Conservation (phyloP, 306 rosid species). For the Cucurbita ficifolia region DNA sequence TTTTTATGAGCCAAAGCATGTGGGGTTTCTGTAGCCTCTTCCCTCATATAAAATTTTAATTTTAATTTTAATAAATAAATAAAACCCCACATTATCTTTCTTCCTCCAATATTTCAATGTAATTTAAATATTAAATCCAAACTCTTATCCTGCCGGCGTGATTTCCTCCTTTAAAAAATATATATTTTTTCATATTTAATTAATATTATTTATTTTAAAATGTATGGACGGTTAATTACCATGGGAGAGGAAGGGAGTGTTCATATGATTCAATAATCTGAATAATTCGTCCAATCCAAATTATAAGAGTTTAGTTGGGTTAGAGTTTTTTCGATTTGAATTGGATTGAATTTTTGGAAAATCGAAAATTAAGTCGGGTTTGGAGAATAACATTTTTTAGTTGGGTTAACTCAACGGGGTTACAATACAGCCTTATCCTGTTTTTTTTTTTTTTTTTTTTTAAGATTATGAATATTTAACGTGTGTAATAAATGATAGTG, state of each 20-base stretch:
- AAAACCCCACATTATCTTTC: neutral
- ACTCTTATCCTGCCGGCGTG: neutral
- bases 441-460: too few species aligned
- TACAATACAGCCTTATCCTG: too few species aligned
- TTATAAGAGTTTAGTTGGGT: too few species aligned
- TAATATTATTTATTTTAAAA: neutral
- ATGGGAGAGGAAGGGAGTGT: neutral
- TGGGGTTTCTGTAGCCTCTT: neutral
- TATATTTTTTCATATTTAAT: neutral
- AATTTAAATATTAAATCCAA: neutral
- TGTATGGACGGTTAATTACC: neutral
- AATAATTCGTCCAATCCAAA: too few species aligned
- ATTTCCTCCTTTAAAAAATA: neutral
- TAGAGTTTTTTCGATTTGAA: too few species aligned
- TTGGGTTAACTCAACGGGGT: too few species aligned
- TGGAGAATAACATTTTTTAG: too few species aligned
- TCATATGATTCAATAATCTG: too few species aligned
- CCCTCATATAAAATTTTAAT: neutral
- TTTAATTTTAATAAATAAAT: neutral
- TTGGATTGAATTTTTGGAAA: too few species aligned
- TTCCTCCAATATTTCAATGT: neutral
- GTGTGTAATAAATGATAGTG: too few species aligned
- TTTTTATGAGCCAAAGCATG: constrained; percentile 2
- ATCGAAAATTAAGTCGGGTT: too few species aligned
- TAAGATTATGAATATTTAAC: too few species aligned